phyloP scores from a whole-genome alignment of 2,329 filamentous ascomycete species.

The Paraphaeosphaeria minitans region DNA sequence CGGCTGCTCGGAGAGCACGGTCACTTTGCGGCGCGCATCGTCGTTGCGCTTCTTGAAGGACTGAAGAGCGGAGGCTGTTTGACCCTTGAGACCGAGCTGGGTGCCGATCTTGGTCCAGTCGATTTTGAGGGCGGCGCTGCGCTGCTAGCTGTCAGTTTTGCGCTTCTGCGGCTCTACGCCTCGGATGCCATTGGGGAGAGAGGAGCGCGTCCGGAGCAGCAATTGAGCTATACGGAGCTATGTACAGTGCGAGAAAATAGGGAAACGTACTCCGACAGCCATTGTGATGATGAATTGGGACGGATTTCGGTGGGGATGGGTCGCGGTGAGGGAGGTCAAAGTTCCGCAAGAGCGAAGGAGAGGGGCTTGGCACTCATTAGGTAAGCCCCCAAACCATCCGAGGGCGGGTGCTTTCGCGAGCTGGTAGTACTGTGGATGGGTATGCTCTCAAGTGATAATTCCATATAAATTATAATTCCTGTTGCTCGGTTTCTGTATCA shows the following conservation, averaged over 20 bases:
- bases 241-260: slow-evolving; percentile 15
- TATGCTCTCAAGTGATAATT: neutral
- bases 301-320: slow-evolving; percentile 43
- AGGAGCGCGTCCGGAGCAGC: slow-evolving; percentile 33
- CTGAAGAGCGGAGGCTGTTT: slow-evolving; percentile 88
- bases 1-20: slow-evolving; percentile 79
- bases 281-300: slow-evolving; percentile 48
- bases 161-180: slow-evolving; percentile 13
- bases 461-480: too few species aligned
- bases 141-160: slow-evolving; percentile 62
- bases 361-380: slow-evolving; percentile 4
- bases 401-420: neutral
- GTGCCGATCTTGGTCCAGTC: slow-evolving; percentile 96
- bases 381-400: slow-evolving; percentile 7
- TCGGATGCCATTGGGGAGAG: slow-evolving; percentile 34
- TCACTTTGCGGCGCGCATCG: slow-evolving; percentile 92
- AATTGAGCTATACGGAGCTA: slow-evolving; percentile 37
- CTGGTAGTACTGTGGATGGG: neutral
- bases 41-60: slow-evolving; percentile 99
- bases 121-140: slow-evolving; percentile 98
- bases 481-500: neutral
- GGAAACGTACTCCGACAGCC: slow-evolving; percentile 50
- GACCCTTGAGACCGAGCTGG: slow-evolving; percentile 94
- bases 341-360: slow-evolving; percentile 20
- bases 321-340: slow-evolving; percentile 53